Evolutionary conservation across 192 early-diverging fungal species (phyloP), one percentile per base, ranked within the genome.

Genomic region (Mortierella alpina): DNA sequence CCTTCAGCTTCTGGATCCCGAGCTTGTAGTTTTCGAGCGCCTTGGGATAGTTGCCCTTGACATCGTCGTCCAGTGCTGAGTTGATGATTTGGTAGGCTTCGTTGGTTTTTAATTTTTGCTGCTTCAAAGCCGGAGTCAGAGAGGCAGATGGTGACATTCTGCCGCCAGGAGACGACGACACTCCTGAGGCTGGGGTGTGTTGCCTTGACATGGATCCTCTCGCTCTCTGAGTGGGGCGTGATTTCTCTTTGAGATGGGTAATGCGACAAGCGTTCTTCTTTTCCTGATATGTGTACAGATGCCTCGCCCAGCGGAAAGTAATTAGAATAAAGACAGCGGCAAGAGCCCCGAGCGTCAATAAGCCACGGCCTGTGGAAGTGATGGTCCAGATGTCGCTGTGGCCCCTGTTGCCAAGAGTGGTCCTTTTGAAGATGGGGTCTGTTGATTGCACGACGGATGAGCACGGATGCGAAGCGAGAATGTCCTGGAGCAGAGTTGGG

Each of bases 11-110:
- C 20, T 68, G 58, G 13, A 68, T 56, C 0, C 77, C 77, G 7
- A n/a, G 0, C 1, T 40, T 60, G 22, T 80, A 80, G 17, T 63
- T 53, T 12, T 63, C 77, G 6, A 80, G 45, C 2, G 77, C 77
- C 18, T 68, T 46, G 14, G 50, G 41, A 48, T 55, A 63, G 7
- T 80, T 50, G 20, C 77, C 65, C 12, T 44, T 57, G 50, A 22
- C 59, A 55, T 80, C 77, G 13, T 68, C 15, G 22, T 67, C 59
- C 9, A 80, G 41, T 3, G 70, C 77, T 1, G 52, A 52, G 31
- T 80, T 61, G 40, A 80, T 80, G 40, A 63, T 41, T 13, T 64
- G 53, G 17, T 72, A 80, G 10, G 77, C 77, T 41, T 80, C 70
- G 52, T 72, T 68, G 48, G 72, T 62, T 15, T 68, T 72, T n/a